A percentile compares a stretch with the other conserved stretches of the same genome.
These are phyloP conservation scores for Penicillium sp. DNA, from an alignment of 2,329 filamentous ascomycete species.

Conservation along the genomic window DNA sequence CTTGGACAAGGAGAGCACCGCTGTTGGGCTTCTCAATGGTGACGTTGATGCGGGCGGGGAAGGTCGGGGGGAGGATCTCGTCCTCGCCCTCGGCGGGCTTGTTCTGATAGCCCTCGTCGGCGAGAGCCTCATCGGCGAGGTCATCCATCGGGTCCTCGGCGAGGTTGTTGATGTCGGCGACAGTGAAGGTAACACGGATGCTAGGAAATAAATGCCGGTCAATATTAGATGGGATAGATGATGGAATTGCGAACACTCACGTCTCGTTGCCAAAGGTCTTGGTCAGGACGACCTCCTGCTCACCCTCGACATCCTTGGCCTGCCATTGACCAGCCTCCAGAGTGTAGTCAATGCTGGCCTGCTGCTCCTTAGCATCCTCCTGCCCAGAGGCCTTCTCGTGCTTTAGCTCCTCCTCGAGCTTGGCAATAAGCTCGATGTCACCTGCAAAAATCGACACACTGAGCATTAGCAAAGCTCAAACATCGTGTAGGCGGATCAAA, in stretches of 20 bases:
- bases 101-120: slow-evolving; percentile 57
- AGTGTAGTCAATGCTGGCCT: slow-evolving; percentile 91
- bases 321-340: slow-evolving; percentile 82
- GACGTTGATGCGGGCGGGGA: slow-evolving; percentile 81
- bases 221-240: not conserved
- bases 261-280: slow-evolving; percentile 85
- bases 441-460: slow-evolving; percentile 39
- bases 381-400: slow-evolving; percentile 81
- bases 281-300: slow-evolving; percentile 84
- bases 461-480: slow-evolving; percentile 6
- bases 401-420: slow-evolving; percentile 80
- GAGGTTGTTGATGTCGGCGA: slow-evolving; percentile 75
- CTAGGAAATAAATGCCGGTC: slow-evolving; percentile 26
- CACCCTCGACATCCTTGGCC: slow-evolving; percentile 74
- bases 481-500: not conserved
- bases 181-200: slow-evolving; percentile 80
- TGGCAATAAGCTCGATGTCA: slow-evolving; percentile 79
- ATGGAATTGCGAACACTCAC: slow-evolving; percentile 60
- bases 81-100: slow-evolving; percentile 52
- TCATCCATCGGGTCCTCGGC: slow-evolving; percentile 56
- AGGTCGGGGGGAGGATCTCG: slow-evolving; percentile 58
- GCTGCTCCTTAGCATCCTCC: slow-evolving; percentile 70
- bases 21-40: slow-evolving; percentile 84
- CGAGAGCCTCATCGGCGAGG: slow-evolving; percentile 57
- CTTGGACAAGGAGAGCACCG: slow-evolving; percentile 84